A percentile compares a stretch with the other conserved stretches of the same genome.
Conservation (phyloP, 1,284 basidiomycete species). For the Moesziomyces sp. region DNA sequence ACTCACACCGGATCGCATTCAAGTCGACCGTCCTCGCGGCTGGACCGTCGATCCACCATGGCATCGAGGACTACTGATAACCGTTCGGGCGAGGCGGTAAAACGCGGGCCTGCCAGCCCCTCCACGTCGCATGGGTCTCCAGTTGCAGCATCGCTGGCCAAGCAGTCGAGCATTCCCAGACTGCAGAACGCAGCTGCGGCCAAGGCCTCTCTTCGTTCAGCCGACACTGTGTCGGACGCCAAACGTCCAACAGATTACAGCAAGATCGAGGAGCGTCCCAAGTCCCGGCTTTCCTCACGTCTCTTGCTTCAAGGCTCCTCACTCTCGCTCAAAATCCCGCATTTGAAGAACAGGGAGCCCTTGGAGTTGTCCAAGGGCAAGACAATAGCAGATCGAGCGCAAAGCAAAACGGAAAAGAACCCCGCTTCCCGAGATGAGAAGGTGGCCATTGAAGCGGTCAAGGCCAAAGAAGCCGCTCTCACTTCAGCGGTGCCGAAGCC, state of each 20-base stretch:
- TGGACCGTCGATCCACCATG: neutral
- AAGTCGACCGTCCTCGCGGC: neutral
- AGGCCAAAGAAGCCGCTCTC: neutral
- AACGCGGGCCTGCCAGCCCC: neutral
- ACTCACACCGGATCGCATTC: neutral
- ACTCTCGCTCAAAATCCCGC: slow-evolving; percentile 21
- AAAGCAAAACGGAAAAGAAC: neutral
- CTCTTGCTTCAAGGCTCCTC: slow-evolving; percentile 18
- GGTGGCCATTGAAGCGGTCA: neutral
- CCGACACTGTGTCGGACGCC: neutral
- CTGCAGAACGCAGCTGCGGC: neutral
- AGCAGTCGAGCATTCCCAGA: neutral
- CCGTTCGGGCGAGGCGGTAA: neutral
- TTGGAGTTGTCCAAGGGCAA: neutral
- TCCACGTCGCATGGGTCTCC: neutral
- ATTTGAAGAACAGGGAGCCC: slow-evolving; percentile 18
- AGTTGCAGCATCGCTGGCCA: neutral
- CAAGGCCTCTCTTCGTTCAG: neutral
- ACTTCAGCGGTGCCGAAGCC: neutral
- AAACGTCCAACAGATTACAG: slow-evolving; percentile 19
- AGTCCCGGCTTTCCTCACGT: slow-evolving; percentile 24
- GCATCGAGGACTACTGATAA: neutral
- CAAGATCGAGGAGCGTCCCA: slow-evolving; percentile 18
- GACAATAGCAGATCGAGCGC: neutral
- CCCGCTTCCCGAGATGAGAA: neutral